Percentiles rank a stretch among this genome's conserved stretches.
Conservation (phyloP, 306 rosid genomes). For the Quercus wislizeni region DNA sequence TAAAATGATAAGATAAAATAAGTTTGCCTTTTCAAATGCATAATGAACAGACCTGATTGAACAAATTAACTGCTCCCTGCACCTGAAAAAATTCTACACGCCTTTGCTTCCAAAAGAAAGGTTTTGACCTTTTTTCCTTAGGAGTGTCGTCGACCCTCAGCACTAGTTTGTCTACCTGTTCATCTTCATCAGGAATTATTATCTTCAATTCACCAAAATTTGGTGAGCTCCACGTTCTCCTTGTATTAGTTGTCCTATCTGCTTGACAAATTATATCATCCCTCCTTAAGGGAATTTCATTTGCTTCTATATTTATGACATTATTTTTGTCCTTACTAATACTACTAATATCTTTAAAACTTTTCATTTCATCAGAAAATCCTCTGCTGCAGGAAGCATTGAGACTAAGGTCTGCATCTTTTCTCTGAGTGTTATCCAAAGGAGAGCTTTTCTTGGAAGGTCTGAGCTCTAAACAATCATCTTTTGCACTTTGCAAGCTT, state of each 20-base stretch:
- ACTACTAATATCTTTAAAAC: conserved; percentile 39
- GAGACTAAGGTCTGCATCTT: conserved; percentile 31
- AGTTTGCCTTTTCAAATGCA: conserved; percentile 9
- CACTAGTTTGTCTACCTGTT: conserved; percentile 32
- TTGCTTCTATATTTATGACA: conserved; percentile 49
- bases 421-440: conserved; percentile 33
- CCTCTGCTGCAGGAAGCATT: conserved; percentile 35
- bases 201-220: conserved; percentile 60
- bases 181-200: conserved; percentile 62
- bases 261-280: conserved; percentile 67
- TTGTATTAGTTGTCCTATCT: conserved; percentile 59
- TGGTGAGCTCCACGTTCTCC: conserved; percentile 64
- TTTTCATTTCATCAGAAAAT: conserved; percentile 32
- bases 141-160: conserved; percentile 54
- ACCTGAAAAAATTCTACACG: conserved; percentile 56
- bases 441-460: conserved; percentile 30
- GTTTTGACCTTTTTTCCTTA: conserved; percentile 74
- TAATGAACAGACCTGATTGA: conserved; percentile 61
- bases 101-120: conserved; percentile 64
- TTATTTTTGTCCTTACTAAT: conserved; percentile 29
- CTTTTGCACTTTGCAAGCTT: conserved; percentile 29
- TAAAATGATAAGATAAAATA: conserved; percentile 6
- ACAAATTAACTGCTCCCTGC: conserved; percentile 44
- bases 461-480: conserved; percentile 36
- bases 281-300: conserved; percentile 36